phyloP scores from a whole-genome alignment of 1,284 basidiomycete genomes.

The Ustilago bromivora region DNA sequence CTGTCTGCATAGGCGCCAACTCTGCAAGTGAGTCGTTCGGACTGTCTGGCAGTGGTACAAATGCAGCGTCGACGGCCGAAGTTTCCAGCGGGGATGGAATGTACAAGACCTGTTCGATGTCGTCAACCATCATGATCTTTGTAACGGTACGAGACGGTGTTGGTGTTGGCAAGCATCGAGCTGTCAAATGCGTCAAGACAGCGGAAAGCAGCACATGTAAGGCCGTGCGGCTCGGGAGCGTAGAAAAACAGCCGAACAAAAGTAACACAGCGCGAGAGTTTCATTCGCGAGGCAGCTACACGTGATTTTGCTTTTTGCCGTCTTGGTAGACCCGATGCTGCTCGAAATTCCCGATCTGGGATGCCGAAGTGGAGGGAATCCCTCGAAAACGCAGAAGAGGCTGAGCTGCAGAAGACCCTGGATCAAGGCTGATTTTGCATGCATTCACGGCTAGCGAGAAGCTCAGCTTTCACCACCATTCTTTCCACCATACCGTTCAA shows the following conservation, averaged over 20 bases:
- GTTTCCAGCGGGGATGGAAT: background rate
- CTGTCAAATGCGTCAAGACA: background rate
- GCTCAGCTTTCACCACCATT: background rate
- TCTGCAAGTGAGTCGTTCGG: constrained; percentile 22
- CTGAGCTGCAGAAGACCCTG: constrained; percentile 8
- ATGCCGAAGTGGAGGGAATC: constrained; percentile 1
- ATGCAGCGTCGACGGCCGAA: constrained; percentile 12
- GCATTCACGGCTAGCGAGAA: background rate
- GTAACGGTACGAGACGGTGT: background rate
- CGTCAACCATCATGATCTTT: background rate
- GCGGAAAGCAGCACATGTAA: constrained; percentile 1
- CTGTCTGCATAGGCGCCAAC: background rate
- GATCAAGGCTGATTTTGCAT: constrained; percentile 5
- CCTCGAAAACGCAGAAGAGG: background rate
- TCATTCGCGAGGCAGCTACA: constrained; percentile 20
- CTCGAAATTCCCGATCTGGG: background rate
- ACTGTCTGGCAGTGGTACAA: constrained; percentile 25
- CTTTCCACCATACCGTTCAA: background rate
- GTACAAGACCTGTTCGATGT: background rate
- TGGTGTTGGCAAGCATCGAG: background rate
- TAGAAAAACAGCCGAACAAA: constrained; percentile 41
- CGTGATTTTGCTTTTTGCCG: constrained; percentile 18
- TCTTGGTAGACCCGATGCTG: background rate
- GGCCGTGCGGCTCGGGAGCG: background rate
- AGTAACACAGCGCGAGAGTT: constrained; percentile 36